Conservation (phyloP, 2,329 filamentous ascomycete genomes). For the Monosporascus ibericus region DNA sequence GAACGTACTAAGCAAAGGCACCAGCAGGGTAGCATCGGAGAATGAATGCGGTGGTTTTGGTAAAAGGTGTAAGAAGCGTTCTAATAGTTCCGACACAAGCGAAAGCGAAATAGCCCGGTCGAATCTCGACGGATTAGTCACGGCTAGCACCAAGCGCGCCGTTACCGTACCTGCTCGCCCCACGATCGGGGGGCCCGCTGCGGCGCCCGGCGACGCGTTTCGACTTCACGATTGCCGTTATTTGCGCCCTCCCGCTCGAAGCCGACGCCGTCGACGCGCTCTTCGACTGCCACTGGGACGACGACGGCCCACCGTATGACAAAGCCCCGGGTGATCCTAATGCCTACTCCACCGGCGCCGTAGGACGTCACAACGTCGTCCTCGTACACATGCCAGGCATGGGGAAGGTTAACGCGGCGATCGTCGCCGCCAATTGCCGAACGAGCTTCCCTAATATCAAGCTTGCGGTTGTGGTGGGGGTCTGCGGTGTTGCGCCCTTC, state of each 20-base stretch:
- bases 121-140: too few species aligned
- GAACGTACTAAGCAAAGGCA: too few species aligned
- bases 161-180: too few species aligned
- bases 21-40: too few species aligned
- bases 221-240: slow-evolving; percentile 23
- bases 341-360: slow-evolving; percentile 19
- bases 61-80: too few species aligned
- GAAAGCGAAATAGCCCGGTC: too few species aligned
- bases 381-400: slow-evolving; percentile 21
- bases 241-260: slow-evolving; percentile 24
- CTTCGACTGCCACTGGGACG: slow-evolving; percentile 20
- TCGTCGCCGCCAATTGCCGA: slow-evolving; percentile 5
- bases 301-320: slow-evolving; percentile 11
- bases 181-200: too few species aligned
- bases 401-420: slow-evolving; percentile 18
- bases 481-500: slow-evolving; percentile 16
- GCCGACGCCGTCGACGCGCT: slow-evolving; percentile 15
- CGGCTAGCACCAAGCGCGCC: too few species aligned
- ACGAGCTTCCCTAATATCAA: slow-evolving; percentile 10
- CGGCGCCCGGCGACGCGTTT: slow-evolving; percentile 6
- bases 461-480: slow-evolving; percentile 12
- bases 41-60: too few species aligned
- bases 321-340: slow-evolving; percentile 20
- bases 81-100: too few species aligned
- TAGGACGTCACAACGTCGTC: slow-evolving; percentile 23